Evolutionary conservation across 1,139 yeast genomes (phyloP), one percentile per base, ranked within the genome.

Genomic region (Entelexis paramagnoliae): DNA sequence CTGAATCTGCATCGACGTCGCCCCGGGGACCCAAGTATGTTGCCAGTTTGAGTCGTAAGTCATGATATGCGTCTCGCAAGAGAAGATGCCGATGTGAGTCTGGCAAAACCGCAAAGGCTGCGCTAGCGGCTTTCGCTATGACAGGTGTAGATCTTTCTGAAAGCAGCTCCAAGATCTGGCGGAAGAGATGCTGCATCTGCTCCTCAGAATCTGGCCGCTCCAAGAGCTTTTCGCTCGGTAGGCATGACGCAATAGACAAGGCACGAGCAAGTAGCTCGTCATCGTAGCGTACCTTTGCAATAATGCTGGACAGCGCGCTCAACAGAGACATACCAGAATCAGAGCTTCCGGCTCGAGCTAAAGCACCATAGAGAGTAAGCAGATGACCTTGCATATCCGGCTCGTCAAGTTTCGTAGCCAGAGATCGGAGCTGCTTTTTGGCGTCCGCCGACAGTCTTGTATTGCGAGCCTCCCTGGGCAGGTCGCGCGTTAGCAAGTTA

Each of bases 21-120:
- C 55, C 60, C 2, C 51, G 35, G 10, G 59, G 55, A 2, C 59
- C 59, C 10, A 56, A 48, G 11, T 49, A 32, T 4, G 51, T 30
- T 1, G 59, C 59, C 14, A 58, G 46, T 14, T 16, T 17, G 10
- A 57, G 20, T 2, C 57, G 43, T 16, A 51, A 20, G 13, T 58
- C 58, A 11, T 49, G 54, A 35, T 49, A 49, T 4, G 58, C n/a
- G 10, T 50, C 50, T 11, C 32, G 29, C 5, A 50, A 39, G 6
- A 42, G 22, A 6, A 26, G 50, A 5, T 4, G 16, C 5, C 54
- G 47, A 8, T 24, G 16, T 4, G 46, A 7, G 14, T 24, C 49
- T 2, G 53, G 54, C 2, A 52, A 17, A 2, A 16, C 38, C 0
- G 48, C 38, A 13, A 58, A 51, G 3, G 55, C 50, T 4, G 7